These are phyloP conservation scores for Achaetomiella virescens DNA, from an alignment of 495 filamentous ascomycete genomes.

Conservation along the genomic window DNA sequence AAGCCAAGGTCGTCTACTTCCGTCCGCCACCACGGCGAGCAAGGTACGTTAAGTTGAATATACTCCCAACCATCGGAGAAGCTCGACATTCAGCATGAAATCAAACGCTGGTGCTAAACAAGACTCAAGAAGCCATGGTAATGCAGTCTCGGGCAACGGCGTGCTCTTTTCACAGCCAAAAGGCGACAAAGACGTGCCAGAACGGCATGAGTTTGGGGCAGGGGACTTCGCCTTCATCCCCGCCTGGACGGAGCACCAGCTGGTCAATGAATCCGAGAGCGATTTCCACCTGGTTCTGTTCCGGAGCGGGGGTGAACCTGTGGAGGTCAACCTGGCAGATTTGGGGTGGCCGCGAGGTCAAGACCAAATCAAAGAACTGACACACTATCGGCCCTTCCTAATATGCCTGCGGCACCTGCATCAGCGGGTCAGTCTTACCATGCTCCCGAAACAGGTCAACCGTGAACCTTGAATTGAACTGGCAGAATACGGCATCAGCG, in stretches of 20 bases:
- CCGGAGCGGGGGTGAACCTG: conserved; percentile 49
- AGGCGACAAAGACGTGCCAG: conserved; percentile 35
- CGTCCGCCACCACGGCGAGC: conserved; percentile 44
- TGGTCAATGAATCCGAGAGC: conserved; percentile 52
- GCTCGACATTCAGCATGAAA: background rate
- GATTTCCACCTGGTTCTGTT: conserved; percentile 57
- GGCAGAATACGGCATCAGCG: too few relatives aligned
- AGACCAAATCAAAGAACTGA: conserved; percentile 6
- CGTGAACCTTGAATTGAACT: too few relatives aligned
- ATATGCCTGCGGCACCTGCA: too few relatives aligned
- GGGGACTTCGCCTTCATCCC: conserved; percentile 63
- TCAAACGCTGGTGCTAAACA: background rate
- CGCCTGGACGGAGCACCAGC: conserved; percentile 59
- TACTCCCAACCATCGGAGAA: background rate
- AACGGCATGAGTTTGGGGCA: conserved; percentile 46
- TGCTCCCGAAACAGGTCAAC: too few relatives aligned
- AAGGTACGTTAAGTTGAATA: conserved; percentile 28
- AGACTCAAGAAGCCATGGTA: conserved; percentile 38
- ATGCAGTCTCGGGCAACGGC: conserved; percentile 38
- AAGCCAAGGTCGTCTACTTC: conserved; percentile 36
- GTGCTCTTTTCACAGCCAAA: conserved; percentile 36
- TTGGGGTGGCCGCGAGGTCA: conserved; percentile 45
- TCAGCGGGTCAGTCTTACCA: too few relatives aligned
- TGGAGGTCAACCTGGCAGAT: conserved; percentile 51
- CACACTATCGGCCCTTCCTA: background rate